Percentiles rank a stretch among this genome's conserved stretches.
These are phyloP conservation scores for Torrubiellomyces zombiae DNA, from an alignment of 2,329 filamentous ascomycete species.

Conservation along the genomic window DNA sequence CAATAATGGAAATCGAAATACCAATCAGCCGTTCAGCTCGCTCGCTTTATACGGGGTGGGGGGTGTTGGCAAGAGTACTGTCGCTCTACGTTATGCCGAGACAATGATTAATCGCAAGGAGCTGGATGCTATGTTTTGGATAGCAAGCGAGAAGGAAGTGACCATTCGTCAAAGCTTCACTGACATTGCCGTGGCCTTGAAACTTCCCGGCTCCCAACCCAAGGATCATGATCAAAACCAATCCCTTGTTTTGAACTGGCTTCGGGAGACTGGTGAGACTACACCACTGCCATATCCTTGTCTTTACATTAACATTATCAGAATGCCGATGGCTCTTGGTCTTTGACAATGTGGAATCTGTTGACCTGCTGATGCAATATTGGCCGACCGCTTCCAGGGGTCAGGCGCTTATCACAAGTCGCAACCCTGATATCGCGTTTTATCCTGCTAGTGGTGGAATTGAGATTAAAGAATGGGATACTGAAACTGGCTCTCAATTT, in stretches of 20 bases:
- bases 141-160: conserved; percentile 2
- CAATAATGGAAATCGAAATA: not conserved
- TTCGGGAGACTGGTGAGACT: conserved; percentile 3
- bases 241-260: conserved; percentile 4
- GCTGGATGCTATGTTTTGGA: conserved; percentile 3
- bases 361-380: conserved; percentile 2
- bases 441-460: conserved; percentile 1
- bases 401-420: conserved; percentile 4
- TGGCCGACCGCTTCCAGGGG: conserved; percentile 4
- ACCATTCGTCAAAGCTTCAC: conserved; percentile 5
- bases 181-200: conserved; percentile 4
- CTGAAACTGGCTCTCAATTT: conserved; percentile 3
- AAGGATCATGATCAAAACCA: conserved; percentile 4
- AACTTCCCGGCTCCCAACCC: conserved; percentile 1
- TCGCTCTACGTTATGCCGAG: conserved; percentile 4
- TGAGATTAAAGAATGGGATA: conserved; percentile 4
- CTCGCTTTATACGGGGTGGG: conserved; percentile 5
- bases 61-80: conserved; percentile 5
- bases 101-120: too few species aligned
- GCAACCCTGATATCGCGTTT: conserved; percentile 3
- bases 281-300: not conserved
- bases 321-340: conserved; percentile 4
- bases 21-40: conserved; percentile 1
- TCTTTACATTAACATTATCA: too few species aligned
- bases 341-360: conserved; percentile 5